Percentiles rank a stretch among this genome's conserved stretches.
These are phyloP conservation scores for Rhizopogon vulgaris DNA, from an alignment of 768 basidiomycete species.

Conservation along the genomic window DNA sequence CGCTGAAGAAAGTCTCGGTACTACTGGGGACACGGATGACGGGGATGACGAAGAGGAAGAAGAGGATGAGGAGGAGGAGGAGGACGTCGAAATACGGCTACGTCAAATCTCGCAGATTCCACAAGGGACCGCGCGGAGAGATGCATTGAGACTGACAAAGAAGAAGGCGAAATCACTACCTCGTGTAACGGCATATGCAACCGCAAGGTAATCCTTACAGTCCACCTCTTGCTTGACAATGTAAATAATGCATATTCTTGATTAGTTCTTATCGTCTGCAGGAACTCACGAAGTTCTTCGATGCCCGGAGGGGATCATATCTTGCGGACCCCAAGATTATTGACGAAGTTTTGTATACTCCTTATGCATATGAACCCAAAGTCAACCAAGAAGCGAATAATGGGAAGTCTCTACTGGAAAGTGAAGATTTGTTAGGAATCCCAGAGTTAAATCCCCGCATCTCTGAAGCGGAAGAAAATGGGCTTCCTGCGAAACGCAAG, in stretches of 20 bases:
- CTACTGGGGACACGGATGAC: constrained; percentile 63
- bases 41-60: constrained; percentile 54
- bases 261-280: constrained; percentile 81
- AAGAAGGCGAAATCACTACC: constrained; percentile 91
- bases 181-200: constrained; percentile 94
- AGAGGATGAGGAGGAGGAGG: constrained; percentile 46
- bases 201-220: constrained; percentile 58
- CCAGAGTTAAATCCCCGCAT: constrained; percentile 45
- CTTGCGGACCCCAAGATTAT: constrained; percentile 83
- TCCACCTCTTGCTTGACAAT: neutral
- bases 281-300: constrained; percentile 85
- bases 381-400: constrained; percentile 27
- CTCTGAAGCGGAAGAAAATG: constrained; percentile 26
- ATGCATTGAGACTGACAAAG: constrained; percentile 86
- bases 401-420: constrained; percentile 22
- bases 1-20: constrained; percentile 40
- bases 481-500: constrained; percentile 31
- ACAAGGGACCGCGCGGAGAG: constrained; percentile 87
- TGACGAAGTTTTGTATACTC: constrained; percentile 92
- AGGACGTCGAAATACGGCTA: constrained; percentile 51
- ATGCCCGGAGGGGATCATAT: constrained; percentile 76
- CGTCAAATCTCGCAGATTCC: constrained; percentile 86
- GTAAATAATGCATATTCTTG: neutral
- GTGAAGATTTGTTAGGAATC: constrained; percentile 74
- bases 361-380: constrained; percentile 70